Base-by-base conservation (phyloP, 2,329 filamentous ascomycete genomes). In the Fusarium equiseti region DNA sequence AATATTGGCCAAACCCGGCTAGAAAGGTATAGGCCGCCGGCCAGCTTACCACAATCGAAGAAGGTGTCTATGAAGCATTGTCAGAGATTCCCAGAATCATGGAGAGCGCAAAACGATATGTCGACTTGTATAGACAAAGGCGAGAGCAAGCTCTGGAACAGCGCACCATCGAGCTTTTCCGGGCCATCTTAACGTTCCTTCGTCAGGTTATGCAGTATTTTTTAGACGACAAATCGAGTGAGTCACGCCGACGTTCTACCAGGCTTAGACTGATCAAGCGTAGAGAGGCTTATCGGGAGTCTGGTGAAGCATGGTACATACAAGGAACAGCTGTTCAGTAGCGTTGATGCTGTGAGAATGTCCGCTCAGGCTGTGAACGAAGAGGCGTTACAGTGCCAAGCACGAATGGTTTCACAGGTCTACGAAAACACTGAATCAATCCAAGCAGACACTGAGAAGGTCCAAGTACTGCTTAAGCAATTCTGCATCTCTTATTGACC, bases 241-340 rank as follows among this genome's bases (percentile, higher is more conserved):
- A 6, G 32, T 35, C 1, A 6, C 8, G 5, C 8, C 5, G 4
- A 9, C 5, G 8, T 3, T 4, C 27, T 5, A 11, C 9, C 27
- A 27, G 27, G 16, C 15, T 9, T 18, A 3, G 18, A 10, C 5
- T 35, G 16, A 35, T 5, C 2, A 2, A 11, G 1, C 1, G 0
- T 1, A n/a, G 32, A n/a, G 5, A 38, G 11, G 9, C n/a, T 38
- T 0, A n/a, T 38, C 1, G 32, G 16, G 0, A 38, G 9, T 6
- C 0, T 38, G 35, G n/a, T n/a, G 35, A 38, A n/a, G 5, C 9
- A 38, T 18, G 18, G 35, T 1, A 1, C 5, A 0, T n/a, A 38
- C 9, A n/a, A 38, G 3, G 9, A n/a, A 11, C 35, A 38, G 6
- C 18, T n/a, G 2, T 38, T n/a, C 18, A 38, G 9, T 1, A 38